phyloP scores from a whole-genome alignment of 768 basidiomycete genomes.

The Mycena haematopus region DNA sequence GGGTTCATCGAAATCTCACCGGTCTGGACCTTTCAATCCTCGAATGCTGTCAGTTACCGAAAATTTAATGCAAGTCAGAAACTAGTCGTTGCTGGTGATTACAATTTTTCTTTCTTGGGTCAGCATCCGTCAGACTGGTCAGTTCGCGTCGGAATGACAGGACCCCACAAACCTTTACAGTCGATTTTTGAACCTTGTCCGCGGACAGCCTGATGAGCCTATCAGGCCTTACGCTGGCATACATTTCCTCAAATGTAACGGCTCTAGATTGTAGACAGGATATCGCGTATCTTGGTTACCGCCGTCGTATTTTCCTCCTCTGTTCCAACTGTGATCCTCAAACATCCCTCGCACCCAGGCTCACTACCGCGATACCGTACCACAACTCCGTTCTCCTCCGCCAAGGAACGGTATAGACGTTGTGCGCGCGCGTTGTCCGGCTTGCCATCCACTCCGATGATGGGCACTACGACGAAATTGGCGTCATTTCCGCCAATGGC shows the following conservation, averaged over 20 bases:
- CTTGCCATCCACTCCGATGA: constrained; percentile 56
- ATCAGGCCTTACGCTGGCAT: no score
- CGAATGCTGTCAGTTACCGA: no score
- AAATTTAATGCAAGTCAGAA: no score
- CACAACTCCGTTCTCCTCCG: constrained; percentile 86
- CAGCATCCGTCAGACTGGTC: no score
- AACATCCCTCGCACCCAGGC: constrained; percentile 82
- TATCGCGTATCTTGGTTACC: constrained; percentile 58
- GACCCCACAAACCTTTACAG: no score
- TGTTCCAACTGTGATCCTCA: constrained; percentile 90
- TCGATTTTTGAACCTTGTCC: no score
- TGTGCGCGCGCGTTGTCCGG: constrained; percentile 69
- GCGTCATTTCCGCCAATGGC: constrained; percentile 85
- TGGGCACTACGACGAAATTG: constrained; percentile 88
- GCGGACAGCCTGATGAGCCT: no score
- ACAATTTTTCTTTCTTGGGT: no score
- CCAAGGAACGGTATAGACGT: constrained; percentile 78
- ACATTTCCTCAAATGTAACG: neutral
- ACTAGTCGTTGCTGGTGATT: no score
- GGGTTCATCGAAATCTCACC: no score
- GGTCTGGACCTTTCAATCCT: no score
- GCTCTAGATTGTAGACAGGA: constrained; percentile 41
- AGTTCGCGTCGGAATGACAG: no score
- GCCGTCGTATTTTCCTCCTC: constrained; percentile 75
- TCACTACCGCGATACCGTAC: constrained; percentile 90